phyloP scores from a whole-genome alignment of 768 basidiomycete species.

The Pulveroboletus sp. region DNA sequence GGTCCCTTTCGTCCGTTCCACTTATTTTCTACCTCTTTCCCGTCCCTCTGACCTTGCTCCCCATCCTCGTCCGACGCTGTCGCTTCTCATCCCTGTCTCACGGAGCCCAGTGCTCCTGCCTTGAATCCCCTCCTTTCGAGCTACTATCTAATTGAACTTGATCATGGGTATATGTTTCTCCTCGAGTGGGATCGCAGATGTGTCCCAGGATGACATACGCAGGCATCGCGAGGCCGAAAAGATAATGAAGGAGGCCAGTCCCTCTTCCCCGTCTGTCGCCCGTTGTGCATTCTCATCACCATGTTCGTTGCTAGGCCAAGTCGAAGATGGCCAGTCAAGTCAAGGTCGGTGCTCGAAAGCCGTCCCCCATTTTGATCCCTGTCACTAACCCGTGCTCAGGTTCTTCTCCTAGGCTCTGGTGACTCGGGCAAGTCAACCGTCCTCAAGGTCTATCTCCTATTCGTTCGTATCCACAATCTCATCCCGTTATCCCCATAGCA shows the following conservation, averaged over 20 bases:
- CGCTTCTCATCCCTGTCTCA: neutral
- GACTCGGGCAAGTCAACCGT: slow-evolving; percentile 93
- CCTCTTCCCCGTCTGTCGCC: neutral
- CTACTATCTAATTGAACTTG: neutral
- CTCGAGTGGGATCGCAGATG: slow-evolving; percentile 46
- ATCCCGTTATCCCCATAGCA: slow-evolving; percentile 46
- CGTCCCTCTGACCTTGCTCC: neutral
- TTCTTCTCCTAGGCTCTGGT: slow-evolving; percentile 86
- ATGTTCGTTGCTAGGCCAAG: slow-evolving; percentile 52
- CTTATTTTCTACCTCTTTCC: neutral
- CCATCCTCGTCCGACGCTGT: neutral
- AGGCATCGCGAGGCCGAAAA: slow-evolving; percentile 70
- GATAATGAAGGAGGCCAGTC: slow-evolving; percentile 66
- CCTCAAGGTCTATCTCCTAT: slow-evolving; percentile 55
- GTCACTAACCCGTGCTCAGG: slow-evolving; percentile 36
- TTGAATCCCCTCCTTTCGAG: slow-evolving; percentile 1
- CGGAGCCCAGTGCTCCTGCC: slow-evolving; percentile 14
- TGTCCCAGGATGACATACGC: slow-evolving; percentile 64
- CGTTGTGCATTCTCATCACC: neutral
- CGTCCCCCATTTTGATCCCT: neutral
- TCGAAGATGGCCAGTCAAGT: slow-evolving; percentile 66
- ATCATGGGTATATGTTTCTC: slow-evolving; percentile 81
- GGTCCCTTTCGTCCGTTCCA: neutral
- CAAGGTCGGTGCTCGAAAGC: slow-evolving; percentile 49
- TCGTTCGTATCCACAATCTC: neutral